Conservation (phyloP, 192 early-diverging fungal genomes). For the Rhizoclosmatium globosum region DNA sequence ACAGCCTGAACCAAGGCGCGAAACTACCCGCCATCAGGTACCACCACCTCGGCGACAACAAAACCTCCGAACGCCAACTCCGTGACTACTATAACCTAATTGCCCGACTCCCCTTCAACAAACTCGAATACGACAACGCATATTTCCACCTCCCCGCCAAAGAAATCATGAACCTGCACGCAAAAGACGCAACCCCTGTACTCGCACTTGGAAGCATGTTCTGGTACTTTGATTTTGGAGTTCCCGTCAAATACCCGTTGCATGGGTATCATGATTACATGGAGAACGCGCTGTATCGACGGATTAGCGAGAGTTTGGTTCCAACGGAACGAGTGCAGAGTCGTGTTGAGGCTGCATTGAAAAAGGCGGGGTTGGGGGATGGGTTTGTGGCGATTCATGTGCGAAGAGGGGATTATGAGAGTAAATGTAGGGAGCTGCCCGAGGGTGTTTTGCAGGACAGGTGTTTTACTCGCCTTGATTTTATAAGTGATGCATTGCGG, state of each 20-base stretch:
- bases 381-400: constrained; percentile 44
- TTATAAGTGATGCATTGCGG: not conserved
- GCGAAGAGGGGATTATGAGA: constrained; percentile 43
- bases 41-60: constrained; percentile 41
- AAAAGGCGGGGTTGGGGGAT: not conserved
- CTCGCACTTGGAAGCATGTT: constrained; percentile 45
- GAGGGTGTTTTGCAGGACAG: not conserved
- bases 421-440: constrained; percentile 40
- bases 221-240: constrained; percentile 49
- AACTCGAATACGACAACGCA: constrained; percentile 34
- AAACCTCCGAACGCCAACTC: constrained; percentile 39
- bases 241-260: constrained; percentile 34
- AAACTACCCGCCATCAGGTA: constrained; percentile 32
- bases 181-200: constrained; percentile 20
- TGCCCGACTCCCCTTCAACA: constrained; percentile 34
- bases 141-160: constrained; percentile 35
- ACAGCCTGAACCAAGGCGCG: constrained; percentile 32
- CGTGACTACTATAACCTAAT: constrained; percentile 45
- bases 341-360: not conserved
- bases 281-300: constrained; percentile 14
- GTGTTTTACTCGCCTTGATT: not conserved
- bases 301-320: constrained; percentile 14
- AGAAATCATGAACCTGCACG: constrained; percentile 32
- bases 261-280: constrained; percentile 31
- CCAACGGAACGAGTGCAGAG: constrained; percentile 1